phyloP scores from a whole-genome alignment of 2,329 filamentous ascomycete species.

The Nothomitra cinnamomea region DNA sequence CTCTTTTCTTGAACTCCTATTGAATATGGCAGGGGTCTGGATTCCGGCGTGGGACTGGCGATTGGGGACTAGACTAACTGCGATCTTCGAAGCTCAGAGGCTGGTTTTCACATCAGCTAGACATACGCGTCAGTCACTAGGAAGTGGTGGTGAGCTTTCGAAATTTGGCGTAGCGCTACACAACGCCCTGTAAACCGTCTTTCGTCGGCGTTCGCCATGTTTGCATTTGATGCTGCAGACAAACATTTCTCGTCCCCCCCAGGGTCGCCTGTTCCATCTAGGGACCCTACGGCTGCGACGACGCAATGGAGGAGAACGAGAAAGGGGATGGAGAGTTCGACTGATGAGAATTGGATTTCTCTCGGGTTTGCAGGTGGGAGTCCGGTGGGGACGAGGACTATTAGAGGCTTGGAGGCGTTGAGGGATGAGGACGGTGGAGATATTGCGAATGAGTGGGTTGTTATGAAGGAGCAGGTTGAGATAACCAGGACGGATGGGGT shows the following conservation, averaged over 20 bases:
- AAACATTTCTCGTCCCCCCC: conserved; percentile 2
- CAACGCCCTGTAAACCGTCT: neutral
- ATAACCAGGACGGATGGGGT: neutral
- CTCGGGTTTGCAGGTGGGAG: conserved; percentile 3
- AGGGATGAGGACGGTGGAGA: neutral
- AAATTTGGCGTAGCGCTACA: neutral
- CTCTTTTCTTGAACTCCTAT: neutral
- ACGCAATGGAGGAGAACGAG: neutral
- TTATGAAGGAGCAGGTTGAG: neutral
- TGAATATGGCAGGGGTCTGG: neutral
- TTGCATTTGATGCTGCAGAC: conserved; percentile 7
- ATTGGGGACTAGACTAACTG: neutral
- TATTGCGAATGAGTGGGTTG: neutral
- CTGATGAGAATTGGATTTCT: conserved; percentile 4
- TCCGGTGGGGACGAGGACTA: neutral
- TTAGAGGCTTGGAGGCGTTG: neutral
- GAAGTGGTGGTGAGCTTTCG: neutral
- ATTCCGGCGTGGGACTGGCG: neutral
- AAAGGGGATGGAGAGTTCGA: neutral
- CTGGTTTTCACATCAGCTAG: too few species aligned
- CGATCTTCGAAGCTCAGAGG: neutral
- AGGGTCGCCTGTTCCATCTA: neutral
- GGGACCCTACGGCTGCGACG: neutral
- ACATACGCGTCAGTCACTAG: neutral
- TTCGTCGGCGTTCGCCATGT: neutral